phyloP scores from a whole-genome alignment of 1,284 basidiomycete species.

The Melanopsichium pennsylvanicum region DNA sequence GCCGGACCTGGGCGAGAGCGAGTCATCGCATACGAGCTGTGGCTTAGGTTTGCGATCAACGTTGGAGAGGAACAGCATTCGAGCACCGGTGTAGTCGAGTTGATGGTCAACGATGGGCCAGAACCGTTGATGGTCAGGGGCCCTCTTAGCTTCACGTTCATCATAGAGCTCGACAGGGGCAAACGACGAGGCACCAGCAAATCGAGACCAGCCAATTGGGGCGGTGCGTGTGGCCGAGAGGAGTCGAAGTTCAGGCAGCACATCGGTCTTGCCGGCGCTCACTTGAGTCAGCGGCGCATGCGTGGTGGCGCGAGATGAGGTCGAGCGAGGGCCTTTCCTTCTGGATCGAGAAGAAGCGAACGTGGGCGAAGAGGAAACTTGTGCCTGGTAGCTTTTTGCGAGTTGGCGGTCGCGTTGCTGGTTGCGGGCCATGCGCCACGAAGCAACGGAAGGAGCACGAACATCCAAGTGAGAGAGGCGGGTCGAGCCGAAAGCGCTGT shows the following conservation, averaged over 20 bases:
- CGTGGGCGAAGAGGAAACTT: too few relatives aligned
- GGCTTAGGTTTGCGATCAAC: neutral
- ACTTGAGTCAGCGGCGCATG: neutral
- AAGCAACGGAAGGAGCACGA: neutral
- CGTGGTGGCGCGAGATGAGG: neutral
- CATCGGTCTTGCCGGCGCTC: neutral
- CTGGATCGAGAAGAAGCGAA: too few relatives aligned
- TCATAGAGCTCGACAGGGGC: conserved; percentile 16
- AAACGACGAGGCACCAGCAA: neutral
- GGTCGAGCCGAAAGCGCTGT: too few relatives aligned
- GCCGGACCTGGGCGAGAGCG: conserved; percentile 16
- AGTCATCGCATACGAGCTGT: neutral
- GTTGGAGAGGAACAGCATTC: conserved; percentile 35
- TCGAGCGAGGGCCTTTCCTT: neutral
- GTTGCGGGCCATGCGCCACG: conserved; percentile 19
- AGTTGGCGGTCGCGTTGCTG: conserved; percentile 2
- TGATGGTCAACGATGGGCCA: conserved; percentile 42
- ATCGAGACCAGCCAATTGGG: conserved; percentile 28
- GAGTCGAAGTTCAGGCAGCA: conserved; percentile 40
- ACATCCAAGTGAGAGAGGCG: neutral
- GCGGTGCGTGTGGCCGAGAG: conserved; percentile 43
- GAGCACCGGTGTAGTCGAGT: conserved; percentile 40
- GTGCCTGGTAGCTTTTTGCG: neutral
- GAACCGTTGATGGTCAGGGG: conserved; percentile 38
- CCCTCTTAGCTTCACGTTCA: conserved; percentile 7